Evolutionary conservation across 495 filamentous ascomycete genomes (phyloP).

Genomic region (Neurospora cerealis): DNA sequence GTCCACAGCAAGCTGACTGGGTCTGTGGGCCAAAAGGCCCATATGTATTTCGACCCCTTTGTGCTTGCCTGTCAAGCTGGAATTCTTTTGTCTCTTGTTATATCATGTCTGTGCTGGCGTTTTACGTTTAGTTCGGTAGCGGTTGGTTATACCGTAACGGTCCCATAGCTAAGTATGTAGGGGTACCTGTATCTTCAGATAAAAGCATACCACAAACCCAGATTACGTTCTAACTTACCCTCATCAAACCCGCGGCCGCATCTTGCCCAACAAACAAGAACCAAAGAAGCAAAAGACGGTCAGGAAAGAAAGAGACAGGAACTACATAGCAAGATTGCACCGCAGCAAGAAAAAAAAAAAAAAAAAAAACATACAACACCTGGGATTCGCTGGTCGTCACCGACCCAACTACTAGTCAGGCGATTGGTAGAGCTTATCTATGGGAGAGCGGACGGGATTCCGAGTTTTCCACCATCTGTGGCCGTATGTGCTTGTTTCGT

Average conservation of each 20-base stretch:
- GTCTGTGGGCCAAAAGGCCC: background rate
- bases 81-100: background rate
- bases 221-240: background rate
- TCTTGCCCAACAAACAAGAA: background rate
- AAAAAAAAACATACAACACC: slow-evolving; percentile 34
- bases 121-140: background rate
- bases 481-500: background rate
- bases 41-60: background rate
- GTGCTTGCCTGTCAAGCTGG: background rate
- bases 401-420: slow-evolving; percentile 37
- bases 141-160: background rate
- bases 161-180: background rate
- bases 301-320: background rate
- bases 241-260: background rate
- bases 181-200: background rate
- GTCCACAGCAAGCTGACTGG: background rate
- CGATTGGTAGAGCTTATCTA: slow-evolving; percentile 22
- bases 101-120: background rate
- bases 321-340: background rate
- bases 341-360: background rate
- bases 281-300: background rate
- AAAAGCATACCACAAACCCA: background rate
- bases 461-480: background rate
- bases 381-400: slow-evolving; percentile 30
- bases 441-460: slow-evolving; percentile 11